Evolutionary conservation across 768 basidiomycete species (phyloP), one percentile per base, ranked within the genome.

Genomic region (Russula sp.): DNA sequence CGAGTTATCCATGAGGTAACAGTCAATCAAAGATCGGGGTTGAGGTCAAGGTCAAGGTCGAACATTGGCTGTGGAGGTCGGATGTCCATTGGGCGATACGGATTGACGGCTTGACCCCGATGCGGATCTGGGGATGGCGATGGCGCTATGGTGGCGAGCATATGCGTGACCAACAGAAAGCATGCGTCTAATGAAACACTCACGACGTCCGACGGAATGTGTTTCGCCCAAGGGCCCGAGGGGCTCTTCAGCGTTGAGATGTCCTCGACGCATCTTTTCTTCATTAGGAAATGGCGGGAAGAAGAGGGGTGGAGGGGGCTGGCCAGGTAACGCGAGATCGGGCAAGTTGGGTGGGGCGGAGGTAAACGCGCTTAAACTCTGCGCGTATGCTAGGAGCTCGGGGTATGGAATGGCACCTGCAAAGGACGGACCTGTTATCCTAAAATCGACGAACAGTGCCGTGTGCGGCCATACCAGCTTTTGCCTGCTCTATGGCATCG

Each of bases 251-350:
- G 84, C 84, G 69, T 88, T 90, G 72, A 92, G 81, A 59, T 81
- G 80, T 1, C 91, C 91, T 29, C 85, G 80, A 55, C 90, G 84
- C 88, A 93, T 91, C 73, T 90, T 93, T 71, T 92, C 91, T 74
- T 92, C 90, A 69, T 91, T 92, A 0, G 91, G 91, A 72, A 92
- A 93, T 11, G 92, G 92, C 41, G 90, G 90, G 75, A 92, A 91
- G 79, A 93, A 92, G 45, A 90, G 70, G 18, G 87, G 88, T 18
- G 86, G 85, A 0, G 87, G 87, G 11, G 84, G 84, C 67, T 87
- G 88, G 9, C 86, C 87, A 0, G 87, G 84, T 6, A 83, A 74
- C 29, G 77, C 77, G 50, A 84, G 79, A 68, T 90, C 88, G 22
- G 88, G 88, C 83, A 91, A 87, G 69, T 90, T 90, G 10, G 91